Percentiles rank a stretch among this genome's conserved stretches.
Conservation (phyloP, 805 yeast species). For the Sugiyamaella valdiviana region DNA sequence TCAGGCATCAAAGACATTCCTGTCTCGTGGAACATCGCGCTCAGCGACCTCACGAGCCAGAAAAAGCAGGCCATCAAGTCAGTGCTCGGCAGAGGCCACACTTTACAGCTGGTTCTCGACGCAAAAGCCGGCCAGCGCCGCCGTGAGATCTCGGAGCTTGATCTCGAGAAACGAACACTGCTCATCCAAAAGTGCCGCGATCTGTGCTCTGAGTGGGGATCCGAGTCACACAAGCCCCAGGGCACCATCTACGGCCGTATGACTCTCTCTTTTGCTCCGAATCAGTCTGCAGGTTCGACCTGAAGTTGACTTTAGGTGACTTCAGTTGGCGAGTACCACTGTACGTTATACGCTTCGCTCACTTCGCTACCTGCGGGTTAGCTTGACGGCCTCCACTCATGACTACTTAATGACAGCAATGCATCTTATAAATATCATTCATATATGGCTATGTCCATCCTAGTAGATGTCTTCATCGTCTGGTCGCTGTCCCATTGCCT, state of each 20-base stretch:
- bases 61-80: slow-evolving; percentile 30
- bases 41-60: slow-evolving; percentile 28
- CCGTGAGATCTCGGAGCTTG: slow-evolving; percentile 19
- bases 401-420: no score
- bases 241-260: slow-evolving; percentile 22
- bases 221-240: slow-evolving; percentile 18
- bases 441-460: no score
- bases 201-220: slow-evolving; percentile 24
- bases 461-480: no score
- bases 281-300: no score
- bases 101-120: slow-evolving; percentile 23
- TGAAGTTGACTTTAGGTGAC: no score
- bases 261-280: slow-evolving; percentile 17
- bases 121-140: slow-evolving; percentile 10
- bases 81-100: slow-evolving; percentile 27
- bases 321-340: no score
- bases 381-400: no score
- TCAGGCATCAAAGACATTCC: slow-evolving; percentile 20
- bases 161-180: slow-evolving; percentile 26
- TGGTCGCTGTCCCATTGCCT: no score
- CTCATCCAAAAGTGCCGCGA: slow-evolving; percentile 22
- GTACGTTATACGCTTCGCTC: no score
- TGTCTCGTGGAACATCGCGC: slow-evolving; percentile 31
- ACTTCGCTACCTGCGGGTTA: no score
- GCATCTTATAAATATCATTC: no score